Base-by-base conservation (phyloP, 805 yeast species). In the Yarrowia sp. region DNA sequence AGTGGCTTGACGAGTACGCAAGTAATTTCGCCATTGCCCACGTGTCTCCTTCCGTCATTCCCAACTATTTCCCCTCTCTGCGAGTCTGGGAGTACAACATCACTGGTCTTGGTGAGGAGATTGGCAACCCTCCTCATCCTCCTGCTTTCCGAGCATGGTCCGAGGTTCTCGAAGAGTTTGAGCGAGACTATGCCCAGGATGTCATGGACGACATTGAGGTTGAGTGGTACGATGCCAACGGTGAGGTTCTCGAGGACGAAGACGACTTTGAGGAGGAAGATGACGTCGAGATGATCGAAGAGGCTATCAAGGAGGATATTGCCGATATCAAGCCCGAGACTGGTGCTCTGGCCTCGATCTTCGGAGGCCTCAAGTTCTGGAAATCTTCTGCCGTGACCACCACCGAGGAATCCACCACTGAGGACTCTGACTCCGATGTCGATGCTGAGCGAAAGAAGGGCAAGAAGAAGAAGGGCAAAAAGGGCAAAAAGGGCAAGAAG, bases 11-110 rank as follows among this genome's bases (percentile, higher is more conserved):
- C 40, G 66, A 41, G 36, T 41, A 56, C 12, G 70, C 63, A 42
- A 89, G 88, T 71, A 79, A 92, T 52, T 91, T 90, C 75, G 82
- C 92, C 0, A 80, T 91, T 65, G 87, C 89, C 0, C 89, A 87
- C 74, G 85, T 91, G 15, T 83, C 87, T 2, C 87, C 92, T 0
- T 88, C 93, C 68, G 86, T 91, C 14, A 85, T 92, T 14, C 97
- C 97, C 3, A 91, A 96, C 0, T 92, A 88, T 78, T 90, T 90
- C 72, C 92, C 97, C 5, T 91, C 92, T 5, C 75, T 91, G 70
- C 82, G 97, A 71, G 87, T 91, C 1, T 91, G 96, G 95, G 97
- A 91, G 76, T 91, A 91, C 77, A 91, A 91, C 74, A 84, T 85
- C 45, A 84, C 91, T 0, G 88, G 82, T 1, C 75, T 89, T 56